Percentiles rank a stretch among this genome's conserved stretches.
Evolutionary conservation across 108 stramenopile genomes (phyloP).

Genomic region (Conticribra guillardii): DNA sequence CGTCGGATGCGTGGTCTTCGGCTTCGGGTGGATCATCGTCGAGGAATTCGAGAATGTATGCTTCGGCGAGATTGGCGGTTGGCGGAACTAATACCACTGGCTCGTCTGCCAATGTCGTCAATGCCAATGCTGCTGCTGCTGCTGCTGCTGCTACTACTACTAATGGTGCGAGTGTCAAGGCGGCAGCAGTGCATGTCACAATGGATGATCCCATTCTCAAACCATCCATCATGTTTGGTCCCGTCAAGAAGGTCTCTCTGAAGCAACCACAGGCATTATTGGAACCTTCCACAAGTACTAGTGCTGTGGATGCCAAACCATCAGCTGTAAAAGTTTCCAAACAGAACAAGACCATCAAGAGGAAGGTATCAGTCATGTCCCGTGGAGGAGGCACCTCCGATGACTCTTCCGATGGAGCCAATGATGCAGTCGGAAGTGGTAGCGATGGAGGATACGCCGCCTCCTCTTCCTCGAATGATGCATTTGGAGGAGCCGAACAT

Average conservation of each 20-base stretch:
- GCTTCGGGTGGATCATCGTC: constrained; percentile 31
- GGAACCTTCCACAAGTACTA: background rate
- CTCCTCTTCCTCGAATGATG: constrained; percentile 40
- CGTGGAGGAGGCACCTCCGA: constrained; percentile 14
- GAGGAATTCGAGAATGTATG: constrained; percentile 22
- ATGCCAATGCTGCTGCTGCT: background rate
- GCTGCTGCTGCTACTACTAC: background rate
- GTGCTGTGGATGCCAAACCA: no score
- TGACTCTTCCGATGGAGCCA: constrained; percentile 40
- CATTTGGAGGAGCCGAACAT: constrained; percentile 23
- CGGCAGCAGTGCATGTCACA: constrained; percentile 35
- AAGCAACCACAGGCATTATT: constrained; percentile 16
- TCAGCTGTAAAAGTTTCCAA: background rate
- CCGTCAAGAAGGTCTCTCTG: constrained; percentile 29
- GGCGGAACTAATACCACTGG: no score
- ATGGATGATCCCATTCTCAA: constrained; percentile 41
- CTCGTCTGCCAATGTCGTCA: no score
- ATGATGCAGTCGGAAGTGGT: constrained; percentile 27
- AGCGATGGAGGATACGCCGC: constrained; percentile 51
- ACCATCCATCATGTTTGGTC: constrained; percentile 14
- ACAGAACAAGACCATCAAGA: background rate
- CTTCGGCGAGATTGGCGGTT: constrained; percentile 1
- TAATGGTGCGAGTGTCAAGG: no score
- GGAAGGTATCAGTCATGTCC: constrained; percentile 16
- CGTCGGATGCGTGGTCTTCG: constrained; percentile 39